phyloP scores from a whole-genome alignment of 257 asterid genomes.

The Gentiana macrophylla region DNA sequence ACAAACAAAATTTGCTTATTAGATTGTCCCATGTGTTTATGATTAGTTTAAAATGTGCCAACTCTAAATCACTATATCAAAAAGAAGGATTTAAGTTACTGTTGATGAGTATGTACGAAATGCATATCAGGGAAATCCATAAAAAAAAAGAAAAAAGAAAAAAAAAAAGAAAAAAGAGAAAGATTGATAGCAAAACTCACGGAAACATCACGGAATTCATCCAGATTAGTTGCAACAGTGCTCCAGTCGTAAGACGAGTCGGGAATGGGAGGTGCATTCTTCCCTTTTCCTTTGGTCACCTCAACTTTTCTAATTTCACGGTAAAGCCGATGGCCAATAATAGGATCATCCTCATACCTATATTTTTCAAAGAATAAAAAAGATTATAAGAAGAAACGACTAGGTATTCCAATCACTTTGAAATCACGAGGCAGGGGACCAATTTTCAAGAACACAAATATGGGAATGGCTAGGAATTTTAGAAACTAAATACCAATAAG shows the following conservation, averaged over 20 bases:
- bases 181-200: slow-evolving; percentile 34
- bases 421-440: neutral
- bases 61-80: neutral
- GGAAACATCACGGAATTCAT: slow-evolving; percentile 77
- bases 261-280: slow-evolving; percentile 57
- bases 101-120: neutral
- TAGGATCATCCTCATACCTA: slow-evolving; percentile 94
- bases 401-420: neutral
- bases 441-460: neutral
- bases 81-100: neutral
- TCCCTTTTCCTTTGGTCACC: slow-evolving; percentile 87
- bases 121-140: neutral
- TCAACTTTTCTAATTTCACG: slow-evolving; percentile 82
- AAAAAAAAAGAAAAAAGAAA: no score
- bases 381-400: neutral
- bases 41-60: neutral
- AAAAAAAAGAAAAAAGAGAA: neutral
- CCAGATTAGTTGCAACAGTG: slow-evolving; percentile 85
- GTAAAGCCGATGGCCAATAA: slow-evolving; percentile 81
- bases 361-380: neutral
- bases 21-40: no score
- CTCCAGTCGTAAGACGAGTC: slow-evolving; percentile 89
- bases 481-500: slow-evolving; percentile 61
- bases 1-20: no score
- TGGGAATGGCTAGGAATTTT: neutral